Conservation (phyloP, 1,139 yeast genomes). For the Casaregolazyma suthepensis region DNA sequence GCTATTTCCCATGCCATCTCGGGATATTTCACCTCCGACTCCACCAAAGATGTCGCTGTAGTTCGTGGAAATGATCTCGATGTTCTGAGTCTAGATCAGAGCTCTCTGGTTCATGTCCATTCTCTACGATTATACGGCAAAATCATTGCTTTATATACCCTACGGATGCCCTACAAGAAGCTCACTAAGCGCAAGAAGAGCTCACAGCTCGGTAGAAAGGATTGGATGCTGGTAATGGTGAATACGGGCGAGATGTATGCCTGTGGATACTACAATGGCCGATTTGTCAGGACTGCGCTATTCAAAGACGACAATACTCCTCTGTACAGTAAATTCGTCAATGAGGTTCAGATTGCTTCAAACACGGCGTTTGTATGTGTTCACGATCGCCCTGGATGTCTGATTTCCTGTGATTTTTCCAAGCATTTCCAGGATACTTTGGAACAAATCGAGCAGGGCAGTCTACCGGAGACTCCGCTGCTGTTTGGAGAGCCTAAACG, state of each 20-base stretch:
- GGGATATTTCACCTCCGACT: not conserved
- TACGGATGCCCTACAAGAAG: not conserved
- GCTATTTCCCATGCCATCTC: not conserved
- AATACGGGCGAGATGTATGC: not conserved
- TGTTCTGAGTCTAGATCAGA: constrained; percentile 1
- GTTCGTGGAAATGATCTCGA: constrained; percentile 2
- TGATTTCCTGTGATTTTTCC: not conserved
- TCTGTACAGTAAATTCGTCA: not conserved
- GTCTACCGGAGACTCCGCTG: not conserved
- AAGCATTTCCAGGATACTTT: not conserved
- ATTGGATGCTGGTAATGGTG: constrained; percentile 1
- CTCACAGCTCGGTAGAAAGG: not conserved
- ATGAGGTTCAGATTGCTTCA: not conserved
- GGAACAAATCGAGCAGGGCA: constrained; percentile 6
- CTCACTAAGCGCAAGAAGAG: not conserved
- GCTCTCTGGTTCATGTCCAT: not conserved
- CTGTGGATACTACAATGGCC: constrained; percentile 5
- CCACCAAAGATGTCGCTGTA: constrained; percentile 1
- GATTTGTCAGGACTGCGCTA: not conserved
- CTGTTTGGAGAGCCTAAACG: constrained; percentile 1
- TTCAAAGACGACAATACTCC: not conserved
- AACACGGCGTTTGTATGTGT: not conserved
- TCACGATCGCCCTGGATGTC: not conserved
- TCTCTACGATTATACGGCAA: not conserved
- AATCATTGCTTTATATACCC: not conserved